phyloP scores from a whole-genome alignment of 1,139 yeast species.

The Yamadazyma songkhlaensis region DNA sequence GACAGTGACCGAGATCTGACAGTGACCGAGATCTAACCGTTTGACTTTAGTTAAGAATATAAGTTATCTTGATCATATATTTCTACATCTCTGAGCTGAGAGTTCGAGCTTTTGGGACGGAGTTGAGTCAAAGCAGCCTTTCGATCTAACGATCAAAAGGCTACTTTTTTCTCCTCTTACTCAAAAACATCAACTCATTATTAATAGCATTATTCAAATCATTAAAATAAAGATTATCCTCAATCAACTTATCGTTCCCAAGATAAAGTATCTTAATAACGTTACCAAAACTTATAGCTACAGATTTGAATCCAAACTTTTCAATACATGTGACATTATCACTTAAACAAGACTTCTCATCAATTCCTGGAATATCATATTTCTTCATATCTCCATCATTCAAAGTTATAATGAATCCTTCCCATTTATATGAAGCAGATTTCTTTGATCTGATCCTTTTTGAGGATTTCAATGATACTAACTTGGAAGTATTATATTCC shows the following conservation, averaged over 20 bases:
- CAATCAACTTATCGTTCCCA: conserved; percentile 56
- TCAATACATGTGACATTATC: conserved; percentile 45
- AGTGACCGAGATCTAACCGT: no score
- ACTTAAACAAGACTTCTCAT: conserved; percentile 25
- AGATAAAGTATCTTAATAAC: conserved; percentile 67
- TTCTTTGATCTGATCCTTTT: conserved; percentile 4
- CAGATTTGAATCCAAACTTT: conserved; percentile 75
- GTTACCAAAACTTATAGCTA: conserved; percentile 72
- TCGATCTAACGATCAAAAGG: no score
- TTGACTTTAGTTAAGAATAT: no score
- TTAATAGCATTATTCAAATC: conserved; percentile 17
- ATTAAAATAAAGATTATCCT: conserved; percentile 41
- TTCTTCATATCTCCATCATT: conserved; percentile 59
- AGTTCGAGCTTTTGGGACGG: no score
- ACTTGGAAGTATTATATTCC: conserved; percentile 8
- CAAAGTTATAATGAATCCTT: conserved; percentile 71
- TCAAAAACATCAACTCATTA: conserved; percentile 45
- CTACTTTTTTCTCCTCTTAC: conserved; percentile 36
- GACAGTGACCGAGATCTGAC: no score
- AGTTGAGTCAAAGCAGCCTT: no score
- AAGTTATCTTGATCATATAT: no score
- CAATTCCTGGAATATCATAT: conserved; percentile 53
- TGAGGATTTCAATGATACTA: conserved; percentile 5
- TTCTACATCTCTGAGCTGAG: no score
- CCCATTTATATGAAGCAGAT: conserved; percentile 43